Base-by-base conservation (phyloP, 2,329 filamentous ascomycete species). In the Parafenestella ontariensis region DNA sequence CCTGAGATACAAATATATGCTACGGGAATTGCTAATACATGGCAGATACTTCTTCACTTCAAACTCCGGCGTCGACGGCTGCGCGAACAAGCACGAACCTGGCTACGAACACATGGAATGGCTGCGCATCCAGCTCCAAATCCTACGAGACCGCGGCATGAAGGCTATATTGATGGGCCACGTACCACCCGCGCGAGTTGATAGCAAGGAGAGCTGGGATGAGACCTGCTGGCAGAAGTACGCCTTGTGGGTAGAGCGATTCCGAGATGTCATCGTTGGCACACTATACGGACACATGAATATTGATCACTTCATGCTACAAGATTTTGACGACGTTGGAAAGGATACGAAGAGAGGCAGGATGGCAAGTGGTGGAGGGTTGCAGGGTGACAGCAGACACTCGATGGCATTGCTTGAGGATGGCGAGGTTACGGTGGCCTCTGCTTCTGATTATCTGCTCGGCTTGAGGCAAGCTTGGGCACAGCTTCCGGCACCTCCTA, bases 141-240 rank as follows among this genome's bases (percentile, higher is more conserved):
- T 91, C 61, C 80, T 98, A 74, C 89, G 95, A 46, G 82, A 89
- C 26, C 87, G 91, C 47, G 89, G 90, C 39, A 92, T 97, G 87
- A 98, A 98, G 78, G 95, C 90, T 13, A 96, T 99, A 47, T 78
- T 99, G 48, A 96, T 91, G 66, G 94, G 95, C 2, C 95, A 99
- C 75, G 92, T 99, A 3, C 93, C 95, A 1, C 95, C 95, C 0
- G 94, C 93, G 1, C 84, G 93, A 57, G 95, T 93, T 1, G 83
- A 87, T 31, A 89, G 87, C 77, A 98, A 98, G 81, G 85, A 87
- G 68, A 87, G 87, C 58, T 99, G 95, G 95, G 92, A 97, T 63
- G 94, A 98, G 80, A 92, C 90, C 0, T 99, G 95, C 78, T 99
- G 94, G 93, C 94, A 97, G 74, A 97, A 96, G 73, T 99, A 96